A percentile compares a stretch with the other conserved stretches of the same genome.
Conservation (phyloP, 306 rosid genomes). For the Corylus avellana region DNA sequence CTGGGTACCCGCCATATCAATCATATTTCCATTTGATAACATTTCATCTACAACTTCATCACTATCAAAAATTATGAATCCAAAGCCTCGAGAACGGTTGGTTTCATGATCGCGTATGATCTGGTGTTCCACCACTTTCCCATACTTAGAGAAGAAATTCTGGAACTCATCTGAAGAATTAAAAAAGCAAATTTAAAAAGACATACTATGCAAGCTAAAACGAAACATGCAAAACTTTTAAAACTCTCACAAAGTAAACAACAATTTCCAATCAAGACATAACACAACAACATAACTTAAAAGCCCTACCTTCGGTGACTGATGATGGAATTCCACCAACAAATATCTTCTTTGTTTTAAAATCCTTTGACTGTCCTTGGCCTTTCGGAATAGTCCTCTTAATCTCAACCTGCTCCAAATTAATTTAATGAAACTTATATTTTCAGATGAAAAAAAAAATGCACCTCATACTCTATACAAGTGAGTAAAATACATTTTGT, state of each 20-base stretch:
- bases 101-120: constrained; percentile 64
- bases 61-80: constrained; percentile 58
- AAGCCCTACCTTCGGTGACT: constrained; percentile 54
- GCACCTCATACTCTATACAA: background rate
- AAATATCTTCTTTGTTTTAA: constrained; percentile 70
- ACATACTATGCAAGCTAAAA: background rate
- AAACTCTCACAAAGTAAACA: background rate
- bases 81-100: constrained; percentile 63
- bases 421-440: background rate
- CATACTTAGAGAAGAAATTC: constrained; percentile 46
- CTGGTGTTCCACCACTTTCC: constrained; percentile 57
- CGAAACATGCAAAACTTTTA: background rate
- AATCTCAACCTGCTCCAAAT: constrained; percentile 58
- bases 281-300: constrained; percentile 1
- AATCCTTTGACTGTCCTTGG: constrained; percentile 66
- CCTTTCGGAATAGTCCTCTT: constrained; percentile 78
- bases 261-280: background rate
- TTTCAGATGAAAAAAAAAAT: background rate
- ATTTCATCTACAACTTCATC: constrained; percentile 71
- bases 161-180: constrained; percentile 48
- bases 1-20: constrained; percentile 71
- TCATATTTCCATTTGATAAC: constrained; percentile 65
- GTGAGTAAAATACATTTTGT: background rate
- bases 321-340: constrained; percentile 78
- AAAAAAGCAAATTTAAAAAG: background rate